Evolutionary conservation across 371 early-diverging fungal species (phyloP).

Genomic region (Vairimorpha necatrix): DNA sequence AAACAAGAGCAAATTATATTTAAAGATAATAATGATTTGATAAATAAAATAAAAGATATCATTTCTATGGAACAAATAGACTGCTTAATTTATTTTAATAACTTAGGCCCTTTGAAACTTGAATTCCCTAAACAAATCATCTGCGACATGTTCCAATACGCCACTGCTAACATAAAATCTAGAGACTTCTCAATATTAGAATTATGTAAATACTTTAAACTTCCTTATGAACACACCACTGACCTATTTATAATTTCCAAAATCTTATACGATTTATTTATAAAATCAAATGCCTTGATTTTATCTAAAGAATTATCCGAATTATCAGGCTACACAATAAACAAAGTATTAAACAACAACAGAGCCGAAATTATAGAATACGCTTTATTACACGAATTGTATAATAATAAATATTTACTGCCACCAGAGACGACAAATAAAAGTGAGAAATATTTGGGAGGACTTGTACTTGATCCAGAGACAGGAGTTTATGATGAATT

Average conservation of each 20-base stretch:
- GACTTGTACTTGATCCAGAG: constrained; percentile 93
- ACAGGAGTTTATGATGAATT: constrained; percentile 89
- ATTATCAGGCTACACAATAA: constrained; percentile 60
- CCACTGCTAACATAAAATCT: constrained; percentile 45
- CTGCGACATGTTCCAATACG: constrained; percentile 55
- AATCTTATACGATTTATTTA: constrained; percentile 45
- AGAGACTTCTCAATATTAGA: constrained; percentile 55
- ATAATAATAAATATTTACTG: constrained; percentile 55
- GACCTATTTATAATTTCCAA: constrained; percentile 15
- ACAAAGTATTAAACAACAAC: constrained; percentile 76
- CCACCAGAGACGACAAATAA: constrained; percentile 67
- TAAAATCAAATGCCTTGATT: constrained; percentile 46
- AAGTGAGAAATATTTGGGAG: constrained; percentile 89
- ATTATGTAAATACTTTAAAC: constrained; percentile 13
- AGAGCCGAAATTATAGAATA: constrained; percentile 94
- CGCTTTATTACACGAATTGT: constrained; percentile 89
- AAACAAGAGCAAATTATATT: neutral
- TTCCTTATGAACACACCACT: neutral
- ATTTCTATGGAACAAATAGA: constrained; percentile 32
- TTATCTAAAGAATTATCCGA: constrained; percentile 60
- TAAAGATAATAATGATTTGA: neutral
- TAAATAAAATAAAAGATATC: neutral
- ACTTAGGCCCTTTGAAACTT: neutral
- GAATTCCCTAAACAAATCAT: constrained; percentile 26
- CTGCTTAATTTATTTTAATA: constrained; percentile 48